These are phyloP conservation scores for fission yeast (Schizosaccharomyces pombe) DNA, from an alignment of 805 yeast species.

Conservation along the genomic window DNA sequence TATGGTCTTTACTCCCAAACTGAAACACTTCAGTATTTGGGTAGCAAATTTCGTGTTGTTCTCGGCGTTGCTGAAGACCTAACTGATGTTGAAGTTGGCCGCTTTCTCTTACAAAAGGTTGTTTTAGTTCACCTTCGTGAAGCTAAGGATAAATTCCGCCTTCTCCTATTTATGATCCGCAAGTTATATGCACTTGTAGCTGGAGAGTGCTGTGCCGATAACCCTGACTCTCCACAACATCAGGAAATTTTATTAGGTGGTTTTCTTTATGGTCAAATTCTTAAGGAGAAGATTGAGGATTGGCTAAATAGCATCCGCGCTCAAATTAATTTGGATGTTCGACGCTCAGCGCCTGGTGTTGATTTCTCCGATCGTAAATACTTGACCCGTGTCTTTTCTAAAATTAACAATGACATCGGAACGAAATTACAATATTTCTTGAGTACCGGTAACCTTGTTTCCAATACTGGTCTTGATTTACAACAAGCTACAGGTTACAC, in stretches of 20 bases:
- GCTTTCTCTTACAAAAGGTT: slow-evolving; percentile 55
- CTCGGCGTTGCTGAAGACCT: slow-evolving; percentile 73
- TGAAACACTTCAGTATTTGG: slow-evolving; percentile 81
- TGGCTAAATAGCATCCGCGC: slow-evolving; percentile 48
- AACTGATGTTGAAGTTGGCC: slow-evolving; percentile 77
- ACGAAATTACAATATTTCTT: slow-evolving; percentile 80
- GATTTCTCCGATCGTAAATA: slow-evolving; percentile 68
- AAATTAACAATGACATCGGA: slow-evolving; percentile 83
- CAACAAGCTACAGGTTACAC: slow-evolving; percentile 97
- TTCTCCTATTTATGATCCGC: slow-evolving; percentile 83
- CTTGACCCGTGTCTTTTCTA: slow-evolving; percentile 50
- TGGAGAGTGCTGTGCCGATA: slow-evolving; percentile 89
- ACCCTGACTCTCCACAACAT: slow-evolving; percentile 98
- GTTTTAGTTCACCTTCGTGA: slow-evolving; percentile 64
- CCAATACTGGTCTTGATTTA: slow-evolving; percentile 89
- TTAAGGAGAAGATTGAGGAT: slow-evolving; percentile 91
- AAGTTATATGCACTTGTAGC: slow-evolving; percentile 85
- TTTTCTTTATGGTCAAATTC: slow-evolving; percentile 83
- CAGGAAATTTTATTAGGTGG: slow-evolving; percentile 93
- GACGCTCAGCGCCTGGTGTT: slow-evolving; percentile 36
- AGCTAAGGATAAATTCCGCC: slow-evolving; percentile 57
- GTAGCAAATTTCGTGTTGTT: slow-evolving; percentile 87
- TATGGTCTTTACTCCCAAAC: slow-evolving; percentile 56
- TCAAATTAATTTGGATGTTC: slow-evolving; percentile 59
- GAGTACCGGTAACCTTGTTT: slow-evolving; percentile 89